These are phyloP conservation scores for Dactylorhiza incarnata DNA, from an alignment of 106 monocot genomes.

Conservation along the genomic window DNA sequence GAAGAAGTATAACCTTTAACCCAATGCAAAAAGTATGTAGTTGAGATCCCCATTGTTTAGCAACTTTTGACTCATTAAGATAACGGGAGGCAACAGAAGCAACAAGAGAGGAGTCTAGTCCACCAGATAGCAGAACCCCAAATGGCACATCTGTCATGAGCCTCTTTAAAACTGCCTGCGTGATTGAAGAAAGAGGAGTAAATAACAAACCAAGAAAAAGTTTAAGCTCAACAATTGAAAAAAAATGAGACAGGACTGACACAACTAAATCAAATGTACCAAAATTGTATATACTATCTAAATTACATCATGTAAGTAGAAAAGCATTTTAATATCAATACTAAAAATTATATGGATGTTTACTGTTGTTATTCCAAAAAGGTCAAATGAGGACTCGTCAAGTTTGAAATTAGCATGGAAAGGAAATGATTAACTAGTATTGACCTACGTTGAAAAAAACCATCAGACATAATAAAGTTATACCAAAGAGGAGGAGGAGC, in stretches of 20 bases:
- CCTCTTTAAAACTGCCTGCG: constrained; percentile 57
- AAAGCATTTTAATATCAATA: not conserved
- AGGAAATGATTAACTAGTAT: no score
- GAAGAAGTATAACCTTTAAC: constrained; percentile 33
- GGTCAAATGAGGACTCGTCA: no score
- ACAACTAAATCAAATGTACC: not conserved
- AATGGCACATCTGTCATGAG: constrained; percentile 76
- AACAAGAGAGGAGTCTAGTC: constrained; percentile 69
- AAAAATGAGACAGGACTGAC: not conserved
- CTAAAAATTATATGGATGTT: not conserved
- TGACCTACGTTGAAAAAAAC: no score
- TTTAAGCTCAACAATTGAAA: not conserved
- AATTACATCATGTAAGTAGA: not conserved
- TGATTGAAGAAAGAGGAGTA: not conserved
- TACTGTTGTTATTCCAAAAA: not conserved
- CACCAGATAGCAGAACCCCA: constrained; percentile 66
- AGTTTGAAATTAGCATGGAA: no score
- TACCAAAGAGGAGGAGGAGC: no score
- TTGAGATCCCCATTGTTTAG: constrained; percentile 60
- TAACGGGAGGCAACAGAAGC: constrained; percentile 53
- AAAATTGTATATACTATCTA: not conserved
- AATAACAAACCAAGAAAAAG: not conserved
- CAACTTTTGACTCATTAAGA: constrained; percentile 36
- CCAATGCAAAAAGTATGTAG: constrained; percentile 70
- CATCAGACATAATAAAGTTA: no score